These are phyloP conservation scores for Citrus australasica DNA, from an alignment of 345 rosid species.

Conservation along the genomic window DNA sequence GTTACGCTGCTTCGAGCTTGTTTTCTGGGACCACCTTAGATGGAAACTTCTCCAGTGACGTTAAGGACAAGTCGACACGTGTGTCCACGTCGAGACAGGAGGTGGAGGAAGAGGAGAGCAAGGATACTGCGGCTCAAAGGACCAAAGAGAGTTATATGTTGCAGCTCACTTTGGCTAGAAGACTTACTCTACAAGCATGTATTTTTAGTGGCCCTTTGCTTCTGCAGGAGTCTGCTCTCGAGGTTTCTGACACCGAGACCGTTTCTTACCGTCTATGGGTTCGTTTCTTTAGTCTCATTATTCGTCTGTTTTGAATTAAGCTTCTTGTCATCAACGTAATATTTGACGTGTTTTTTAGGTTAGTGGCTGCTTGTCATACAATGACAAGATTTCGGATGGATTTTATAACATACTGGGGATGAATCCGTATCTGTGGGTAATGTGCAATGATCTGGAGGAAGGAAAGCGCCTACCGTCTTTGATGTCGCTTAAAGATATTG, in stretches of 20 bases:
- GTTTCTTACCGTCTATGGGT: slow-evolving; percentile 94
- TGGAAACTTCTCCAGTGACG: slow-evolving; percentile 52
- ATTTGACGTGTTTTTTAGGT: slow-evolving; percentile 38
- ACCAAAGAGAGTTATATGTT: slow-evolving; percentile 58
- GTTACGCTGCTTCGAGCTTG: slow-evolving; percentile 66
- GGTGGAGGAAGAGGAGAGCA: slow-evolving; percentile 35
- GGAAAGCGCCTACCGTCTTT: slow-evolving; percentile 68
- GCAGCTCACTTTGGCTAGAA: slow-evolving; percentile 76
- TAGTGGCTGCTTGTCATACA: slow-evolving; percentile 84
- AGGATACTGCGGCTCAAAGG: slow-evolving; percentile 38
- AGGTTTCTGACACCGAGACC: slow-evolving; percentile 43
- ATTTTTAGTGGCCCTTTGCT: slow-evolving; percentile 42
- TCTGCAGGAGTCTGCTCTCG: slow-evolving; percentile 29
- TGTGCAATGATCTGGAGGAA: slow-evolving; percentile 74
- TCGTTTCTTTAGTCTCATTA: not conserved
- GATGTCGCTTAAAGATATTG: slow-evolving; percentile 63
- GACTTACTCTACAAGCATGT: slow-evolving; percentile 62
- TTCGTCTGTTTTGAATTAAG: not conserved
- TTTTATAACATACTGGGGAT: slow-evolving; percentile 91
- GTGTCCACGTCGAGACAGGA: slow-evolving; percentile 30
- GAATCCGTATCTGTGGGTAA: slow-evolving; percentile 90
- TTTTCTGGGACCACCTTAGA: slow-evolving; percentile 80
- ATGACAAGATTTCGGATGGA: slow-evolving; percentile 84
- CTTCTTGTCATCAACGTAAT: not conserved
- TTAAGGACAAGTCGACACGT: slow-evolving; percentile 40